Base-by-base conservation (phyloP, 1,139 yeast genomes). In the Yamadazyma pseudoaaseri region DNA sequence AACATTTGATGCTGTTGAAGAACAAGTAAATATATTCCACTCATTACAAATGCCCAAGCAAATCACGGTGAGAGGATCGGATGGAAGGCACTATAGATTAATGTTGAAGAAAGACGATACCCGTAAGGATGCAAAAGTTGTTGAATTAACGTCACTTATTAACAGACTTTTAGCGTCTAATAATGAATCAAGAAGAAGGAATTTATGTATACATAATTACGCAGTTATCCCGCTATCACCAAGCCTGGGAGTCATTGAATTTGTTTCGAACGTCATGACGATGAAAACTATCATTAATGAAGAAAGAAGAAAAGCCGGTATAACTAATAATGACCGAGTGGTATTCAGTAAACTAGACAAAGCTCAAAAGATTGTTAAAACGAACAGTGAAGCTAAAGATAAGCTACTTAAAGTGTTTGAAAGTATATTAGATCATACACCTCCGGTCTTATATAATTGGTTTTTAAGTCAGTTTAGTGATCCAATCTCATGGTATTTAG, bases 101-200 rank as follows among this genome's bases (percentile, higher is more conserved):
- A 72, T 94, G 65, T 82, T 95, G 45, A 94, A 94, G 55, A 76
- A 81, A 43, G 99, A 94, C 56, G 98, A 94, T 60, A 81, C 95
- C 8, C 67, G 98, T 45, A 95, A 94, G 54, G 99, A 94, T 63
- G 95, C 96, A 4, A 84, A 95, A 46, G 77, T 92, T 31, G 86
- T 92, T 76, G 97, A 94, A 49, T 83, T 94, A 47, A 89, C 97
- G 0, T 79, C 89, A 1, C 84, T 90, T 61, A 81, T 92, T 54
- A 92, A 90, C 49, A 75, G 87, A 42, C 57, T 92, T 25, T 64
- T 94, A 35, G 60, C 69, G 16, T 70, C 73, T 20, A 85, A 86
- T 50, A 71, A 75, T 11, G 95, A 82, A 36, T 81, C 97, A 0
- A 71, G 83, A 30, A 79, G 81, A 43, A 66, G 97, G 37, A 76